Conservation (phyloP, 176 grass and related monocot genomes). For the Carex myosuroides region DNA sequence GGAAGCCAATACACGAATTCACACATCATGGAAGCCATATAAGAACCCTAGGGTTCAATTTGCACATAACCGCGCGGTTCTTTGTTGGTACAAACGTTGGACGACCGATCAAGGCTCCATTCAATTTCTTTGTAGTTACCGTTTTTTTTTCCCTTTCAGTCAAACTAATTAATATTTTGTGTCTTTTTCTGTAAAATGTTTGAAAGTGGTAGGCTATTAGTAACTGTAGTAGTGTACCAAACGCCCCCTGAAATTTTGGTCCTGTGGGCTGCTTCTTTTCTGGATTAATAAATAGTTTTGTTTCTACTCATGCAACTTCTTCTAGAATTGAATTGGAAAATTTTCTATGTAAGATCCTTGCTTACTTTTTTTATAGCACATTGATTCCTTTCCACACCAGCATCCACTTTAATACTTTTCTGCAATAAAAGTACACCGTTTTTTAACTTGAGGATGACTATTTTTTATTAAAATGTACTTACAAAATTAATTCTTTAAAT, state of each 20-base stretch:
- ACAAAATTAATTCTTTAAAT: no score
- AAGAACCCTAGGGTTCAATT: neutral
- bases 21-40: neutral
- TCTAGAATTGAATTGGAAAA: neutral
- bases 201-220: neutral
- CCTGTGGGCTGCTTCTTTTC: neutral
- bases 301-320: neutral
- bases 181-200: neutral
- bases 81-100: neutral
- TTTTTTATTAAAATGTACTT: no score
- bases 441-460: no score
- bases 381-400: constrained; percentile 1
- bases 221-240: neutral
- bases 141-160: neutral
- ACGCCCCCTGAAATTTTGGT: constrained; percentile 17
- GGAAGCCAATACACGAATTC: neutral
- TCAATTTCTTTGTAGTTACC: neutral
- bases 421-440: neutral
- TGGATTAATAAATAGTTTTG: neutral
- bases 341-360: neutral
- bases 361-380: neutral
- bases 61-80: neutral
- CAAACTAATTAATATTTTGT: neutral
- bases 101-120: neutral
- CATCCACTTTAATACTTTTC: neutral